Percentiles rank a stretch among this genome's conserved stretches.
These are phyloP conservation scores for Ganoderma resinaceum DNA, from an alignment of 1,284 basidiomycete genomes.

Conservation along the genomic window DNA sequence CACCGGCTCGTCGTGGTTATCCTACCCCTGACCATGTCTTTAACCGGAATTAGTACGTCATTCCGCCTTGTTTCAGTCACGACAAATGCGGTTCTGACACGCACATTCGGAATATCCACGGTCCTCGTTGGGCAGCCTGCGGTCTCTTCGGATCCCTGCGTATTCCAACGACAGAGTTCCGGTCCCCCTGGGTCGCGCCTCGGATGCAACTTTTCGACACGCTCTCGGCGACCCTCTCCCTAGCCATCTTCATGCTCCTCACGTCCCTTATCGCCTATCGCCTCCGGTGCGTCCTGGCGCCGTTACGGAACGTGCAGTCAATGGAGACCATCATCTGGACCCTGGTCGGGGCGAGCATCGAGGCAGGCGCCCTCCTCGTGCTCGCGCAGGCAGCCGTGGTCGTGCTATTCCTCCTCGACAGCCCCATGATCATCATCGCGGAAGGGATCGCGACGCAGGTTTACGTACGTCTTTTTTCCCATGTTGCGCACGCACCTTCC, in stretches of 20 bases:
- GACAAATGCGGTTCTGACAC: not conserved
- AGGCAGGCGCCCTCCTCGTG: constrained; percentile 26
- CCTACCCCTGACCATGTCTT: constrained; percentile 19
- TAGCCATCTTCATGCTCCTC: constrained; percentile 16
- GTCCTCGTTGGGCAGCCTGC: constrained; percentile 14
- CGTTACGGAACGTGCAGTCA: constrained; percentile 19
- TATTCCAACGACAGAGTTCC: constrained; percentile 15
- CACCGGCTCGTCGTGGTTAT: constrained; percentile 16
- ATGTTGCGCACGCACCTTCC: not conserved
- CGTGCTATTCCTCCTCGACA: constrained; percentile 17
- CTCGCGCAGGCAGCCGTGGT: constrained; percentile 20
- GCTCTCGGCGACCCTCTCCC: constrained; percentile 16
- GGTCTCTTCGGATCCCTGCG: constrained; percentile 16
- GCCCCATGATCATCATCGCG: constrained; percentile 22
- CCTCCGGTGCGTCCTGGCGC: constrained; percentile 19
- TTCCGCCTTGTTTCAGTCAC: not conserved
- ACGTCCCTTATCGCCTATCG: constrained; percentile 23
- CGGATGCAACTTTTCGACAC: constrained; percentile 22
- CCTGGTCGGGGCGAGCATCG: constrained; percentile 19
- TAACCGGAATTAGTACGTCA: constrained; percentile 23
- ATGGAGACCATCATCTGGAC: constrained; percentile 18
- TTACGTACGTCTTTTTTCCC: constrained; percentile 22
- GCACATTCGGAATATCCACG: not conserved
- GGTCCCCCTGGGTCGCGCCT: constrained; percentile 26
- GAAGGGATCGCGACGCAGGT: constrained; percentile 27